phyloP scores from a whole-genome alignment of 441 rosid species.

The Adansonia rubrostipa region DNA sequence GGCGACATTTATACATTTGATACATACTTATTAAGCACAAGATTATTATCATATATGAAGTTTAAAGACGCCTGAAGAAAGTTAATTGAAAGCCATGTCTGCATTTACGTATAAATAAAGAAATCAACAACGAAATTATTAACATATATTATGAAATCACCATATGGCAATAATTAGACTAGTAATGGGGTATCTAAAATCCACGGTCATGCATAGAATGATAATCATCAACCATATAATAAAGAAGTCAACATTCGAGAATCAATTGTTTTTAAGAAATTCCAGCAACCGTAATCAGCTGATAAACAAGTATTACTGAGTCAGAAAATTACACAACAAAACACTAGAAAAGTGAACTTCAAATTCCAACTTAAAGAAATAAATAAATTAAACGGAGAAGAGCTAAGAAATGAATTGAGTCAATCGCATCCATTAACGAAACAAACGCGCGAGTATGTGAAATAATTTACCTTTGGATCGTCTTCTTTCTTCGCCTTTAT shows the following conservation, averaged over 20 bases:
- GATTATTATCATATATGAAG: no score
- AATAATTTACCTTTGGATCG: conserved; percentile 75
- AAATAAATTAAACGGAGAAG: background rate
- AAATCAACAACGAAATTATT: background rate
- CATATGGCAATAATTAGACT: background rate
- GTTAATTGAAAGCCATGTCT: background rate
- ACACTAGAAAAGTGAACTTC: background rate
- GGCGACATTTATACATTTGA: no score
- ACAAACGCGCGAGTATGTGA: background rate
- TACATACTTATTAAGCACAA: no score
- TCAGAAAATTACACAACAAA: background rate
- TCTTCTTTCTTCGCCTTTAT: conserved; percentile 62
- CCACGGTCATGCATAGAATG: no score
- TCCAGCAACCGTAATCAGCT: background rate
- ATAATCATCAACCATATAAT: no score
- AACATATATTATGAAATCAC: background rate
- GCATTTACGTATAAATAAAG: no score
- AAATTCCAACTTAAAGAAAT: background rate
- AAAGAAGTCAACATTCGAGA: background rate
- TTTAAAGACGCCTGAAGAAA: background rate
- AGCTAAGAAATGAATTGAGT: conserved; percentile 2
- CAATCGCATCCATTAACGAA: conserved; percentile 6
- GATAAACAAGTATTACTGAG: background rate
- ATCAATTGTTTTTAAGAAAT: background rate
- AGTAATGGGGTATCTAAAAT: background rate